Evolutionary conservation across 768 basidiomycete species (phyloP), one percentile per base, ranked within the genome.

Genomic region (Hebeloma cylindrosporum): DNA sequence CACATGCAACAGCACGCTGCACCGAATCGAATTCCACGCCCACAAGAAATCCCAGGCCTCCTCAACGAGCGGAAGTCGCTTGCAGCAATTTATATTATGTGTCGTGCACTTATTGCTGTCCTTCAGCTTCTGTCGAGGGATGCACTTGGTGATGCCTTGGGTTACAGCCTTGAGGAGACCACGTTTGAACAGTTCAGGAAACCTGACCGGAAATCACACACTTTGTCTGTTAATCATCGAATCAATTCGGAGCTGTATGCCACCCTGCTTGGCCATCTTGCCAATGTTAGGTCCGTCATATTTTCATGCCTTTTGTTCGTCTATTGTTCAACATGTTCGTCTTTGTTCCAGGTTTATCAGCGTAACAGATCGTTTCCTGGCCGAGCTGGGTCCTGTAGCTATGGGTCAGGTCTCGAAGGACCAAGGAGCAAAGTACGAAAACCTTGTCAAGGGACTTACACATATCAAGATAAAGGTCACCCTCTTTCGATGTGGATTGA

Each of bases 361-460:
- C 47, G 89, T 97, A n/a, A 92, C 90, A 3, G 93, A 96, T 65
- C 81, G 91, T 0, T 97, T 94, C 62, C 65, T 93, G 39, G 74
- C 76, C 1, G 93, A 94, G 56, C 71, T 97, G 25, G 72, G 71
- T 4, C 88, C 88, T 21, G 74, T 92, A 6, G 77, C 82, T 11
- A 73, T 76, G n/a, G 84, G 82, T 1, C 85, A 88, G 45, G 80
- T 91, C 4, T 73, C 82, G 0, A 92, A 89, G 58, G 93, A 94
- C 51, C 67, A 74, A 29, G 92, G 94, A 53, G 77, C 78, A 50
- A 87, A 80, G 57, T 90, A 85, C 47, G 94, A 96, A 64, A 86
- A 87, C 62, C 68, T 97, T 1, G 78, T 97, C 13, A 79, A 79
- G 48, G 92, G 90, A 13, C 67, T 97, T 55, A 81, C 78, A 50